Base-by-base conservation (phyloP, 169 alveolate genomes). In the Plasmodium gonderi region DNA sequence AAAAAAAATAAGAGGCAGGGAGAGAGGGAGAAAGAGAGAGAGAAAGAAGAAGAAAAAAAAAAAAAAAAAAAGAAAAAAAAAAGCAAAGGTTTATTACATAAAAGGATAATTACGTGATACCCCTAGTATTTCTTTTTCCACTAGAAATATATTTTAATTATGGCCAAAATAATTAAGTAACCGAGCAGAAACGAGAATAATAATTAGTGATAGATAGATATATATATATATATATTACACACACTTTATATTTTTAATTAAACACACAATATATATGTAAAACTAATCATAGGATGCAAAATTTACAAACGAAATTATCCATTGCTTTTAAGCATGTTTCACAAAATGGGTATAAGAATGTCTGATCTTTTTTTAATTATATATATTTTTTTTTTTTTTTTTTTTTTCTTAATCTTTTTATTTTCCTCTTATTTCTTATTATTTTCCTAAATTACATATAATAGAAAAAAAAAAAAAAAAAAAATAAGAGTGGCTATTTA, bases 401-500 rank as follows among this genome's bases (percentile, higher is more conserved):
- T 11, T 68, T 78, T 17, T 36, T n/a, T 60, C 33, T 11, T 29
- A n/a, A 60, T 80, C 17, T 80, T 33, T 60, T 6, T 11, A 36
- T 20, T 44, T 44, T 44, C 54, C 42, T 31, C 64, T 47, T 83
- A 40, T 49, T 45, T 72, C 7, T 54, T 49, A 20, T 68, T 69
- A 26, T 47, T 72, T 31, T 69, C 42, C 29, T 36, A 69, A 69
- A 31, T 9, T 20, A 72, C 31, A 69, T 47, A 29, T 45, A 31
- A 42, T 7, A 68, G 64, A 20, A 20, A 8, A 49, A 33, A 83
- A 5, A 72, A 17, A 44, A 76, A 49, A 74, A 72, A 79, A 72
- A 74, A 80, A 80, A 65, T n/a, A 82, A 68, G 60, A 83, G 31
- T 79, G 65, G 92, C 92, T 42, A 83, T 83, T 31, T 83, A 14